Evolutionary conservation across 2,329 filamentous ascomycete genomes (phyloP), one percentile per base, ranked within the genome.

Genomic region (Colletotrichum sojae): DNA sequence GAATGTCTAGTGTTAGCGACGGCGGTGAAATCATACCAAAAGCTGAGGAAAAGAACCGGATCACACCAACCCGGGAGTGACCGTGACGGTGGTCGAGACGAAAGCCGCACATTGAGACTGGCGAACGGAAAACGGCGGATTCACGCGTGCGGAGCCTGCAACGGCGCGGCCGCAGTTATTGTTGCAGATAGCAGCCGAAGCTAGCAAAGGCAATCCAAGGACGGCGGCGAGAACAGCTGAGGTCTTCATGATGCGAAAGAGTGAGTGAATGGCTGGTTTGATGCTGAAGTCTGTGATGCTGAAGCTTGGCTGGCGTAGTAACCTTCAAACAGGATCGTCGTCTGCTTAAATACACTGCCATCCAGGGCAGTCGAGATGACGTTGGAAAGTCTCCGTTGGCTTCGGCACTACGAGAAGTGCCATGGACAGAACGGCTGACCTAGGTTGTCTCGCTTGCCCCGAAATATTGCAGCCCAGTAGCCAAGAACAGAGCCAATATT

Each of bases 151-250:
- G 2, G 64, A 60, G 9, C 68, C 68, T 16, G 49, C 58, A n/a
- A 71, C 69, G 8, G 49, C 45, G 5, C 65, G 69, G n/a, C 69
- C 69, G 15, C 65, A 71, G 52, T 69, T 71, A 52, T 71, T 65
- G 56, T 65, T 65, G 43, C 69, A 71, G 12, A 45, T 40, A 18
- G 31, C 58, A 6, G 60, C 65, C 6, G 43, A 56, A 1, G n/a
- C 51, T 1, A 55, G 13, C 39, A 25, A 10, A 12, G 60, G 49
- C 13, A 36, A 13, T 27, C 31, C 59, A 8, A 62, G 4, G 4
- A n/a, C 4, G 12, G 18, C 39, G 4, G 8, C 13, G 25, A 54
- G 5, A 16, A 18, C 16, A n/a, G 48, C 13, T 45, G 13, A 36
- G 5, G 16, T 45, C 25, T 46, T 62, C 59, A 62, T 62, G 12